These are phyloP conservation scores for Dothistroma septosporum DNA, from an alignment of 2,329 filamentous ascomycete species.

Conservation along the genomic window DNA sequence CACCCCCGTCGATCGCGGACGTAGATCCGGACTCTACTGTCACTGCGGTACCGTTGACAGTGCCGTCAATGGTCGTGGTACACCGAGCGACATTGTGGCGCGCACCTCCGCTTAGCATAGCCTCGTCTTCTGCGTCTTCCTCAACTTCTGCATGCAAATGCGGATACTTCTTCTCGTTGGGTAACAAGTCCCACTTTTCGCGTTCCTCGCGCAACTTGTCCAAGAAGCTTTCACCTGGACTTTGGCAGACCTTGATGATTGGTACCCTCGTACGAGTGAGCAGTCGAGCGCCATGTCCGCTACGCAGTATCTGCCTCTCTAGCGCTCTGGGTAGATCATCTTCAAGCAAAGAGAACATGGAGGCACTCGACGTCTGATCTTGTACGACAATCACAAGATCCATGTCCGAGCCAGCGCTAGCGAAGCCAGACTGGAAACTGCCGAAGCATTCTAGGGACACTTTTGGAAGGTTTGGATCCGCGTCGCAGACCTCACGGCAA, in stretches of 20 bases:
- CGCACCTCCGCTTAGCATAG: background rate
- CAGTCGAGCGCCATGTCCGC: constrained; percentile 70
- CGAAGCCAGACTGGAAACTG: constrained; percentile 79
- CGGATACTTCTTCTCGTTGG: constrained; percentile 44
- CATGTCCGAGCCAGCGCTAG: constrained; percentile 84
- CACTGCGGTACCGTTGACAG: background rate
- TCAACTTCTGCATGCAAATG: constrained; percentile 27
- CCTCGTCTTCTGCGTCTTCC: constrained; percentile 15
- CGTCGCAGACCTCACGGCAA: constrained; percentile 56
- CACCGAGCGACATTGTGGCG: background rate
- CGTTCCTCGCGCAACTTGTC: constrained; percentile 61
- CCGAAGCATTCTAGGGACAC: constrained; percentile 74
- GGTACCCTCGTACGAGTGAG: constrained; percentile 76
- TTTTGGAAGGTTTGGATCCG: constrained; percentile 43
- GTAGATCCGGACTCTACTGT: background rate
- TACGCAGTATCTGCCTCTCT: constrained; percentile 68
- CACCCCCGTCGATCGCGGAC: background rate
- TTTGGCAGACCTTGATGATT: constrained; percentile 81
- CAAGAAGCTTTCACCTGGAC: constrained; percentile 59
- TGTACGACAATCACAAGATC: constrained; percentile 73
- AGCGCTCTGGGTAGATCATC: constrained; percentile 65
- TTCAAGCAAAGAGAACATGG: constrained; percentile 42
- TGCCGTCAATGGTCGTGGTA: background rate
- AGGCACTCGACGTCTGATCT: constrained; percentile 21
- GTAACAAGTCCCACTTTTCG: constrained; percentile 64